A percentile compares a stretch with the other conserved stretches of the same genome.
These are phyloP conservation scores for Teunomyces panamensis DNA, from an alignment of 805 yeast genomes.

Conservation along the genomic window DNA sequence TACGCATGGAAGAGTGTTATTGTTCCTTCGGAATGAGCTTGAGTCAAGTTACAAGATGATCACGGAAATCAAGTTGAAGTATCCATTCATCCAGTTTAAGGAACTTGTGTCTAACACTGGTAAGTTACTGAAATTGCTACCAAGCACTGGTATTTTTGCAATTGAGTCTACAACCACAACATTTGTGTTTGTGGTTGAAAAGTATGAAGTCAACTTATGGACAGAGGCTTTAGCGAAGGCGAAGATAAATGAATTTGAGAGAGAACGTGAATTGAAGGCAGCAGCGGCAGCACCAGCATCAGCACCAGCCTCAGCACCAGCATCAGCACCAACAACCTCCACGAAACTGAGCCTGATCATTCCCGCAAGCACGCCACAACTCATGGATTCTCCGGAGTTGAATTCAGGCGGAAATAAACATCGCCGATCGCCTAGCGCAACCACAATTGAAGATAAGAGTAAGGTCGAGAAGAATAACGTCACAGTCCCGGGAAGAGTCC, in stretches of 20 bases:
- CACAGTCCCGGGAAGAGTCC: background rate
- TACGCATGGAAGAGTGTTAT: slow-evolving; percentile 58
- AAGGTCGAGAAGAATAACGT: background rate
- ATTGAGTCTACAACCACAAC: slow-evolving; percentile 54
- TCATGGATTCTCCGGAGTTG: slow-evolving; percentile 23
- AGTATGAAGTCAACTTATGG: slow-evolving; percentile 54
- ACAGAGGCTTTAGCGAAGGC: slow-evolving; percentile 45
- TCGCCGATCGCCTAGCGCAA: slow-evolving; percentile 6
- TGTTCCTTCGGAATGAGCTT: slow-evolving; percentile 46
- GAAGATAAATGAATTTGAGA: slow-evolving; percentile 21
- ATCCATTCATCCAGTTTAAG: slow-evolving; percentile 52
- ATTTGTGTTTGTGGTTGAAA: slow-evolving; percentile 55
- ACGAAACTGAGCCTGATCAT: no score
- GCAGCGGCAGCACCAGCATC: background rate
- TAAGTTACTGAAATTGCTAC: slow-evolving; percentile 28
- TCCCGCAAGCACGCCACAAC: slow-evolving; percentile 15
- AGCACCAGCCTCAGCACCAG: background rate
- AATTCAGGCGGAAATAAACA: background rate
- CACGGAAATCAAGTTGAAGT: slow-evolving; percentile 53
- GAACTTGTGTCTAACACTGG: slow-evolving; percentile 49
- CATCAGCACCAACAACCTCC: no score
- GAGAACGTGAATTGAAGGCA: slow-evolving; percentile 9
- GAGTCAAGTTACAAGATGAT: slow-evolving; percentile 42
- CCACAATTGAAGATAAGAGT: background rate
- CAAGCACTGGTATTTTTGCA: slow-evolving; percentile 50